Percentiles rank a stretch among this genome's conserved stretches.
Evolutionary conservation across 176 grass and related monocot species (phyloP).

Genomic region (Eleusine coracana): DNA sequence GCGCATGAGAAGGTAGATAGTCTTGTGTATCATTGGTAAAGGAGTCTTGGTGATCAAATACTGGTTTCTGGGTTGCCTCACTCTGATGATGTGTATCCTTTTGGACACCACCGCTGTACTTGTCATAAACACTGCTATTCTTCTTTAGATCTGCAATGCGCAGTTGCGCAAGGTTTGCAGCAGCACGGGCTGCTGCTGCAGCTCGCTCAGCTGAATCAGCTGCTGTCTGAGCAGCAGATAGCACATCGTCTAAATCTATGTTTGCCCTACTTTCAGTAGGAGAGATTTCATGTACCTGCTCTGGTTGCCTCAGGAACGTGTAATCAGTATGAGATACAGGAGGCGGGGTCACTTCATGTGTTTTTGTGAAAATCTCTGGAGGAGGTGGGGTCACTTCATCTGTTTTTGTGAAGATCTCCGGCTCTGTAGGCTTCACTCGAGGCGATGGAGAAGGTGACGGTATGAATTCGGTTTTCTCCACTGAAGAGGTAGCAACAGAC

Average conservation of each 20-base stretch:
- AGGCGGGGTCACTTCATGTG: constrained; percentile 44
- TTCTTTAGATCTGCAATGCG: constrained; percentile 73
- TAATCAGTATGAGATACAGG: constrained; percentile 41
- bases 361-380: constrained; percentile 1
- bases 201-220: constrained; percentile 82
- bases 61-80: constrained; percentile 38
- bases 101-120: constrained; percentile 25
- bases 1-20: constrained; percentile 51
- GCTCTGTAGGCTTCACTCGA: constrained; percentile 50
- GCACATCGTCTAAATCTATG: constrained; percentile 70
- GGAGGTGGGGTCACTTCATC: constrained; percentile 38
- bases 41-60: constrained; percentile 75
- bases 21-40: constrained; percentile 44
- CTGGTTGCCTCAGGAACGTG: constrained; percentile 37
- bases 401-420: constrained; percentile 37
- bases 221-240: constrained; percentile 74
- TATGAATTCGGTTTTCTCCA: constrained; percentile 39
- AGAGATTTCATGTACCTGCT: constrained; percentile 23
- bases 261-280: constrained; percentile 28
- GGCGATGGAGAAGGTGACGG: constrained; percentile 30
- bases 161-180: constrained; percentile 75
- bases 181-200: constrained; percentile 73
- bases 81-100: constrained; percentile 42
- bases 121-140: constrained; percentile 40
- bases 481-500: constrained; percentile 32